Base-by-base conservation (phyloP, 352 stramenopile species). In the Blastocystis sp. region DNA sequence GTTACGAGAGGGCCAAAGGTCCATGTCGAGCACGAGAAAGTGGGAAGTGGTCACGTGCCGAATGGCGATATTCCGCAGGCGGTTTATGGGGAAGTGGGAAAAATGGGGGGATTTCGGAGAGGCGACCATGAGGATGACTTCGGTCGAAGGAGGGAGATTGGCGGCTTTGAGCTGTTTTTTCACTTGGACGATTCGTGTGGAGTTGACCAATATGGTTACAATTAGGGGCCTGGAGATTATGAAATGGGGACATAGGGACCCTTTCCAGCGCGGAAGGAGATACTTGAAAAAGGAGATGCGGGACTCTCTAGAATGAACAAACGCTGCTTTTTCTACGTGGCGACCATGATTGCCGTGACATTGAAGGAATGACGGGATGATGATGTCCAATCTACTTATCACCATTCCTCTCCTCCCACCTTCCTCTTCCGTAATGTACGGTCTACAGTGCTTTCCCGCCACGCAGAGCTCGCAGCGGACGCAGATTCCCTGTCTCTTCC, bases 11-110 rank as follows among this genome's bases (percentile, higher is more conserved):
- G 84, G 84, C 84, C 84, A 87, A 21, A 87, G 44, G 27, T 87
- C 84, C 84, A 87, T 87, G 40, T 87, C 84, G 9, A 78, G 42
- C 38, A 87, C 51, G 6, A 85, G 57, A 73, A 87, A 87, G 40
- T 87, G 84, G 7, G 84, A 63, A 18, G 84, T 86, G 36, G 18
- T n/a, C 11, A 87, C 57, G 44, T 85, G 54, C 14, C 54, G 18
- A 71, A 87, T 87, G 8, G 72, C 84, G 54, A 87, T 67, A 54
- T 87, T 87, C 0, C 84, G 71, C 21, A 87, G 51, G 11, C 57
- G 53, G 56, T 87, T 87, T 4, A 87, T 56, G 27, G 84, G 84
- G 36, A 84, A 87, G 34, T 86, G 40, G 29, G 32, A 49, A n/a
- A 49, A 61, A 42, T 51, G 36, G 14, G 2, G 42, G 7, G 44